phyloP scores from a whole-genome alignment of 2,329 filamentous ascomycete genomes.

The Talaromyces piceae region DNA sequence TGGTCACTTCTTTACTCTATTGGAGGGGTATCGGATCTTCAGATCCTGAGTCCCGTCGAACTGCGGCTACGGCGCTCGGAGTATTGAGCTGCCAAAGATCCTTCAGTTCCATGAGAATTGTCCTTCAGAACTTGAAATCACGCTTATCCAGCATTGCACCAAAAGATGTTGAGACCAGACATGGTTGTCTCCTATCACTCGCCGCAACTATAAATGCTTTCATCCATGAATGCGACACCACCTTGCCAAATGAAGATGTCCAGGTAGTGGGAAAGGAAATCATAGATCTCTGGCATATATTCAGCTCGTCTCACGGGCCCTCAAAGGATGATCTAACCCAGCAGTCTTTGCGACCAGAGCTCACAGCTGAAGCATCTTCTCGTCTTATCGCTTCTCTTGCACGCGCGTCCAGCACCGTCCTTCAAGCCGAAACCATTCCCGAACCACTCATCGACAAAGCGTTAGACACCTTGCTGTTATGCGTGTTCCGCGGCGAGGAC shows the following conservation, averaged over 20 bases:
- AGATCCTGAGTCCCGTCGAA: constrained; percentile 65
- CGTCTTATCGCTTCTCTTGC: constrained; percentile 33
- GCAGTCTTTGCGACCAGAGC: constrained; percentile 32
- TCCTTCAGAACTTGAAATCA: constrained; percentile 26
- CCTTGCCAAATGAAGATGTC: constrained; percentile 17
- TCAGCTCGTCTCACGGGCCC: constrained; percentile 25
- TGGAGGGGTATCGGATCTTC: constrained; percentile 86
- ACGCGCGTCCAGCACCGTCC: constrained; percentile 15
- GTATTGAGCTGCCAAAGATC: constrained; percentile 26
- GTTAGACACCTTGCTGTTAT: constrained; percentile 30
- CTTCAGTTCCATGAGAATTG: constrained; percentile 23
- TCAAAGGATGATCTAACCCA: constrained; percentile 33
- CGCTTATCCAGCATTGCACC: constrained; percentile 31
- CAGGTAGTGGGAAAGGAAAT: constrained; percentile 22
- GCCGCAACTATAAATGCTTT: constrained; percentile 24
- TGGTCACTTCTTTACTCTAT: constrained; percentile 63
- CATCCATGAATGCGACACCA: constrained; percentile 11
- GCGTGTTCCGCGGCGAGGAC: constrained; percentile 34
- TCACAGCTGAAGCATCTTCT: constrained; percentile 36
- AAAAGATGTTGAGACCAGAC: constrained; percentile 36
- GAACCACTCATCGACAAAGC: constrained; percentile 20
- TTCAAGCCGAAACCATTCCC: constrained; percentile 3
- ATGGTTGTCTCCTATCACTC: constrained; percentile 38
- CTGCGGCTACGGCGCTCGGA: constrained; percentile 64
- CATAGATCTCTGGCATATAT: constrained; percentile 32